Evolutionary conservation across 2,329 filamentous ascomycete genomes (phyloP).

Genomic region (Intubia oerlemansii): DNA sequence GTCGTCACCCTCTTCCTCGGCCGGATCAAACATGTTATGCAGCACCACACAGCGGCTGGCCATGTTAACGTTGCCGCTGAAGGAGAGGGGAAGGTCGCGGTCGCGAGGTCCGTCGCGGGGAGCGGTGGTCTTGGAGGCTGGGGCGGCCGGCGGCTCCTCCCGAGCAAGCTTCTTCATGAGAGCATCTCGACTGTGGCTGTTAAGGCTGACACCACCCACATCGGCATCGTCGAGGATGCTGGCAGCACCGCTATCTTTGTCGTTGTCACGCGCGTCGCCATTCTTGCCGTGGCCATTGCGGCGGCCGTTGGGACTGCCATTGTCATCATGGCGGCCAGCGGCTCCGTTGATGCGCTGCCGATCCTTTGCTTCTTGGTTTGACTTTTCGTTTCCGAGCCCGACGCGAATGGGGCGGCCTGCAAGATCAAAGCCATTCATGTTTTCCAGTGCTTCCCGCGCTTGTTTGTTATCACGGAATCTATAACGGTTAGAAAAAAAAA

Average conservation of each 20-base stretch:
- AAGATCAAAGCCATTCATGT: slow-evolving; percentile 98
- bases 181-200: slow-evolving; percentile 94
- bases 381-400: slow-evolving; percentile 99
- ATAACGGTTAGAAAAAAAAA: too few species aligned
- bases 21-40: slow-evolving; percentile 85
- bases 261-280: slow-evolving; percentile 68
- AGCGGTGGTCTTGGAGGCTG: slow-evolving; percentile 1
- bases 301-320: too few species aligned
- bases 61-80: slow-evolving; percentile 77
- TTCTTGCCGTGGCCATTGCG: too few species aligned
- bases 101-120: too few species aligned
- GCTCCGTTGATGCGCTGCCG: too few species aligned
- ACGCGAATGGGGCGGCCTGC: slow-evolving; percentile 94
- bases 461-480: slow-evolving; percentile 74
- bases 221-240: slow-evolving; percentile 93
- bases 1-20: slow-evolving; percentile 69
- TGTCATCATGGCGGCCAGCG: too few species aligned
- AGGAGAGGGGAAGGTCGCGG: too few species aligned
- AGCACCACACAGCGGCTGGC: slow-evolving; percentile 85
- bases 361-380: too few species aligned
- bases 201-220: slow-evolving; percentile 97
- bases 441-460: slow-evolving; percentile 85
- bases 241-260: slow-evolving; percentile 80
- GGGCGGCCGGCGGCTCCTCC: slow-evolving; percentile 10
- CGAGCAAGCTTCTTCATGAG: slow-evolving; percentile 97